Conservation (phyloP, 345 rosid genomes). For the Melaleuca quinquenervia region DNA sequence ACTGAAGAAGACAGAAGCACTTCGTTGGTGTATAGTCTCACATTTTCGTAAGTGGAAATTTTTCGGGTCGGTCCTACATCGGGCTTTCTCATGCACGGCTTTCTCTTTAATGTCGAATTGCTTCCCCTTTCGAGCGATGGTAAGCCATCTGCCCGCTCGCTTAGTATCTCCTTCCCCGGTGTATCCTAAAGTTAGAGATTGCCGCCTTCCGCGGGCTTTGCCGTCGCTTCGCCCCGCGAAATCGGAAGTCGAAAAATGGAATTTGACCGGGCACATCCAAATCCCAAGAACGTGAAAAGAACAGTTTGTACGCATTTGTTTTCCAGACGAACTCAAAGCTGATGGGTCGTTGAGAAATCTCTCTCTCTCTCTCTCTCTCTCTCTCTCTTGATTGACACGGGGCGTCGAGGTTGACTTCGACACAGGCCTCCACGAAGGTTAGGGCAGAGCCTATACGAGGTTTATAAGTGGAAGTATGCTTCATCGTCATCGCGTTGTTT, state of each 20-base stretch:
- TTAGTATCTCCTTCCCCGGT: background rate
- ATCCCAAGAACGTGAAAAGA: too few species aligned
- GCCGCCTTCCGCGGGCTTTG: too few species aligned
- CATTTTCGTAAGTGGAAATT: background rate
- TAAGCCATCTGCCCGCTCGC: background rate
- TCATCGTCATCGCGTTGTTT: background rate
- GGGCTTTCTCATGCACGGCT: background rate
- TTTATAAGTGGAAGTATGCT: background rate
- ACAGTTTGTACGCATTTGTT: too few species aligned
- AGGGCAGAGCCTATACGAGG: background rate
- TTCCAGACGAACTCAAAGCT: background rate
- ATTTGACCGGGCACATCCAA: too few species aligned
- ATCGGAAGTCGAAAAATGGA: too few species aligned
- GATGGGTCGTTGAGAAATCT: background rate
- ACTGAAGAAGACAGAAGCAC: background rate
- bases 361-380: too few species aligned
- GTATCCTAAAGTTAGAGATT: background rate
- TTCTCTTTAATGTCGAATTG: background rate
- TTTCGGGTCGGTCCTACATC: background rate
- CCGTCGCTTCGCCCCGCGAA: too few species aligned
- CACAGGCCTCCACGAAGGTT: background rate
- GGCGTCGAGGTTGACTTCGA: background rate
- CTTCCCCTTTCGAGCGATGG: background rate
- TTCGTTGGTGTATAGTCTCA: background rate
- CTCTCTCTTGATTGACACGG: background rate